Evolutionary conservation across 2,329 filamentous ascomycete species (phyloP).

Genomic region (Apiospora saccharicola): DNA sequence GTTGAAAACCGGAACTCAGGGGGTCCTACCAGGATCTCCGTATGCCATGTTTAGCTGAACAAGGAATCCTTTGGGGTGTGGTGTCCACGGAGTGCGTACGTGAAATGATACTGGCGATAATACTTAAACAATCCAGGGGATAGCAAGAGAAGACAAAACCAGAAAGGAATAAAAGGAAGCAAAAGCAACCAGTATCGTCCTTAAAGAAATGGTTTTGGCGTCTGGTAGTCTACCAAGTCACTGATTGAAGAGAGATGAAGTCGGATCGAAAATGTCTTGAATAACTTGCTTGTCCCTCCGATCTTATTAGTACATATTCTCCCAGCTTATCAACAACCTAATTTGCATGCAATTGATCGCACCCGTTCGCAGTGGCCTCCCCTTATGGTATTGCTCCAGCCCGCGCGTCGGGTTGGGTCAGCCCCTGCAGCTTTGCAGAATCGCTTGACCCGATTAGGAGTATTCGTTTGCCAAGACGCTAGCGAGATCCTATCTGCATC

Average conservation of each 20-base stretch:
- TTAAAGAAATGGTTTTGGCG: neutral
- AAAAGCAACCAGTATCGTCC: neutral
- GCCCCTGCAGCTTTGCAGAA: neutral
- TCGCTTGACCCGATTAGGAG: slow-evolving; percentile 22
- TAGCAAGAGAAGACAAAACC: no score
- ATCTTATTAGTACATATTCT: neutral
- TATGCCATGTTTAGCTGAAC: neutral
- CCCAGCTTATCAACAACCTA: no score
- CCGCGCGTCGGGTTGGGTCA: neutral
- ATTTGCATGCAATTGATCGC: neutral
- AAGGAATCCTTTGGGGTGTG: neutral
- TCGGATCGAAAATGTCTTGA: neutral
- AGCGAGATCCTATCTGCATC: neutral
- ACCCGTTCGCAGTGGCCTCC: neutral
- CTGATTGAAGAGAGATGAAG: neutral
- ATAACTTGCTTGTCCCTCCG: neutral
- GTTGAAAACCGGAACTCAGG: accelerated
- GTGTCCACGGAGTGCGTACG: no score
- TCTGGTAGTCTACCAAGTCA: neutral
- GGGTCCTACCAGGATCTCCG: slow-evolving; percentile 9
- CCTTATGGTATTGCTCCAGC: neutral
- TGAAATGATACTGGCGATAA: neutral
- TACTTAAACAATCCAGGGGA: neutral
- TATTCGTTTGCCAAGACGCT: slow-evolving; percentile 24
- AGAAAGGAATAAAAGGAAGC: no score